Base-by-base conservation (phyloP, 495 filamentous ascomycete species). In the Lepidopterella palustris region DNA sequence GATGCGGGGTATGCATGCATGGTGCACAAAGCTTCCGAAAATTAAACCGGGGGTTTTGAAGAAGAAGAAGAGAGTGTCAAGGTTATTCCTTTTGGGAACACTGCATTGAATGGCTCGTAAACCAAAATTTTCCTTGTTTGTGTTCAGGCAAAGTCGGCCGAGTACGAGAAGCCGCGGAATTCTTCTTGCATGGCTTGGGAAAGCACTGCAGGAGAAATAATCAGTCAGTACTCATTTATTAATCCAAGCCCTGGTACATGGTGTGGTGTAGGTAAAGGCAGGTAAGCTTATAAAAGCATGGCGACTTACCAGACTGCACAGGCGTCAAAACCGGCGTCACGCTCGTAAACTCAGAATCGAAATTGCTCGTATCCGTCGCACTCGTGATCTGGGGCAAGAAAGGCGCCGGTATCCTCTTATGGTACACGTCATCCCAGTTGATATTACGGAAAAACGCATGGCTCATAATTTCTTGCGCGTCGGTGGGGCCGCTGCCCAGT, bases 101-200 rank as follows among this genome's bases (percentile, higher is more conserved):
- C n/a, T n/a, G n/a, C n/a, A n/a, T n/a, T n/a, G n/a, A n/a, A n/a
- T n/a, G n/a, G n/a, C n/a, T n/a, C n/a, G n/a, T n/a, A n/a, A n/a
- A n/a, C n/a, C n/a, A n/a, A n/a, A n/a, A n/a, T n/a, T n/a, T n/a
- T n/a, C n/a, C n/a, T 15, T 3, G 35, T 6, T 5, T 13, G 31
- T 10, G 35, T 15, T 50, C 23, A 50, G 23, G 74, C 70, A 62
- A 89, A 89, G 70, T 90, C 87, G 29, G 87, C 87, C 31, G 86
- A 87, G 68, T 99, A 99, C 11, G 95, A 97, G 79, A 99, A 99
- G 62, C 93, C 93, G 48, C 93, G 87, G 88, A 99, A 99, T 73
- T 99, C 91, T 77, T 99, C 93, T 77, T 99, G 93, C 95, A 97
- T 97, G 20, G 90, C 88, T 79, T 97, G 92, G 9, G 95, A 93